Evolutionary conservation across 768 basidiomycete species (phyloP), one percentile per base, ranked within the genome.

Genomic region (Mycena rosella): DNA sequence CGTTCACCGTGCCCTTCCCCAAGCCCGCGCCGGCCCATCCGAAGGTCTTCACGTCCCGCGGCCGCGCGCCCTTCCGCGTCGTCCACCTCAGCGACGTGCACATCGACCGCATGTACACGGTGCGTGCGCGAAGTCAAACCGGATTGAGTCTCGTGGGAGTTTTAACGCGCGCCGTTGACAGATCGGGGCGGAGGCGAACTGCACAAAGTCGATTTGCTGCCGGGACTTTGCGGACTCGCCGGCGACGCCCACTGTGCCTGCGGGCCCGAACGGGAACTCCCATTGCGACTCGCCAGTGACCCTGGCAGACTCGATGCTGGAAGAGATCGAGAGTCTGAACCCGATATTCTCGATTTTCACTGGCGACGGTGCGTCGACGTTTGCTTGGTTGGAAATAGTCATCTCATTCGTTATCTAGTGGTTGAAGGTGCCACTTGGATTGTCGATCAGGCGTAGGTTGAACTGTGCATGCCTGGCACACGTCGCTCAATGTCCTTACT

Each of bases 51-150:
- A 59, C 29, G 42, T 74, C 74, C 14, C 61, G 45, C 3, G 73
- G 76, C 26, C 65, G 57, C 29, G 29, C 59, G 51, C 74, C 80
- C 5, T 71, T 82, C 60, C 73, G 78, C 56, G 77, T 82, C 11
- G 77, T 78, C 11, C 82, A 83, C 58, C 72, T 83, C 44, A 79
- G 78, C 53, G 82, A 83, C 65, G 78, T 82, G 20, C 82, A 83
- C 59, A 80, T 83, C 44, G 82, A 82, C 59, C 73, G 79, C 14
- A 45, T 74, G 18, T 82, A 83, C 66, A 75, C 74, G 4, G 79
- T 79, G 53, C 38, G 74, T 69, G 8, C 38, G 11, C 32, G n/a
- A n/a, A n/a, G n/a, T n/a, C n/a, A 13, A 9, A 0, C 14, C 10
- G 10, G 38, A 40, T 18, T 40, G 10, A 4, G 5, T 40, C 14